Evolutionary conservation across 345 rosid species (phyloP).

Genomic region (Laguncularia racemosa): DNA sequence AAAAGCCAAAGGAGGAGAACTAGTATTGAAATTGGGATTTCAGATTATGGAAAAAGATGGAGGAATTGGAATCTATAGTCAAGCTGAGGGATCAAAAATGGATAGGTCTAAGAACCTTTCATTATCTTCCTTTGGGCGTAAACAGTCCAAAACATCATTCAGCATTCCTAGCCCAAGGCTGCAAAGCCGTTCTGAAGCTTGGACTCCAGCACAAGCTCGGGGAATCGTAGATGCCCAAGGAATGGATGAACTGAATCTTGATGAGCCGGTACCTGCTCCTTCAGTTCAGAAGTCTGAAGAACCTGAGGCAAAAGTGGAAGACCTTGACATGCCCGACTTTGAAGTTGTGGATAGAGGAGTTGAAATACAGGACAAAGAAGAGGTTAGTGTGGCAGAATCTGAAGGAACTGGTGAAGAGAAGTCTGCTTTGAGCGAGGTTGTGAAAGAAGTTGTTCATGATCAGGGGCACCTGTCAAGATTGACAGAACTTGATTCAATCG

Average conservation of each 20-base stretch:
- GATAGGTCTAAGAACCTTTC: slow-evolving; percentile 31
- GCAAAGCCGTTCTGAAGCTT: slow-evolving; percentile 46
- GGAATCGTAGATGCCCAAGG: slow-evolving; percentile 47
- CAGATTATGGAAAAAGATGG: slow-evolving; percentile 97
- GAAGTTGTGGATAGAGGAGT: slow-evolving; percentile 88
- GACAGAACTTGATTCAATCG: slow-evolving; percentile 78
- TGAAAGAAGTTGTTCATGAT: slow-evolving; percentile 62
- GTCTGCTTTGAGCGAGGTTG: slow-evolving; percentile 51
- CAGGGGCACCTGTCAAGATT: slow-evolving; percentile 51
- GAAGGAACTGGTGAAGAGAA: slow-evolving; percentile 34
- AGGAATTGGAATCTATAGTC: slow-evolving; percentile 73
- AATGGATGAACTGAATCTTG: slow-evolving; percentile 83
- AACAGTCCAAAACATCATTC: slow-evolving; percentile 76
- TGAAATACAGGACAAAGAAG: slow-evolving; percentile 58
- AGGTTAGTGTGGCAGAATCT: slow-evolving; percentile 26
- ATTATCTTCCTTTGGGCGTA: slow-evolving; percentile 51
- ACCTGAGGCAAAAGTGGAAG: slow-evolving; percentile 41
- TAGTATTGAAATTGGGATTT: slow-evolving; percentile 68
- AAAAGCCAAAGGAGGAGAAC: slow-evolving; percentile 91
- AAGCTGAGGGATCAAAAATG: slow-evolving; percentile 42
- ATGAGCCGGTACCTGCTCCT: slow-evolving; percentile 54
- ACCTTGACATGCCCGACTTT: slow-evolving; percentile 61
- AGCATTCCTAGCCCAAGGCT: slow-evolving; percentile 86
- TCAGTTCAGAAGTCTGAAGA: slow-evolving; percentile 29
- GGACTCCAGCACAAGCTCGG: slow-evolving; percentile 49